Percentiles rank a stretch among this genome's conserved stretches.
Evolutionary conservation across 495 filamentous ascomycete species (phyloP).

Genomic region (Penicillium desertorum): DNA sequence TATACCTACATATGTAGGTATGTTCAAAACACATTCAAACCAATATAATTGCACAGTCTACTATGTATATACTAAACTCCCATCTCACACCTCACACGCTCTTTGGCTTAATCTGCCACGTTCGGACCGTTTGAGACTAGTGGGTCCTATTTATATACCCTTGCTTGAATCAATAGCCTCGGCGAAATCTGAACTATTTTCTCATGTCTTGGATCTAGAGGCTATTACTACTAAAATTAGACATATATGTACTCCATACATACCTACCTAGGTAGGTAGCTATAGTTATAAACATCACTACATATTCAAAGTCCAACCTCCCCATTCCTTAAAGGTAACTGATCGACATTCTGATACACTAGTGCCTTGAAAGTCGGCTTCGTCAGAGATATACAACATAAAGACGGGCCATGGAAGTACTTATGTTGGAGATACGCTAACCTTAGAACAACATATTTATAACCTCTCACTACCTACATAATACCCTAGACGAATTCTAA

Average conservation of each 20-base stretch:
- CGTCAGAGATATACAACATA: neutral
- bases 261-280: too few relatives aligned
- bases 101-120: neutral
- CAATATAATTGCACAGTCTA: neutral
- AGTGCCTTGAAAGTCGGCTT: neutral
- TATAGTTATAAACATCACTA: neutral
- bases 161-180: neutral
- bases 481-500: neutral
- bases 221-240: conserved; percentile 3
- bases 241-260: neutral
- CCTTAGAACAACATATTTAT: neutral
- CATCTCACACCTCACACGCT: neutral
- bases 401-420: neutral
- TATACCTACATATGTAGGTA: too few relatives aligned
- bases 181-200: neutral
- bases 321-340: neutral
- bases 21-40: too few relatives aligned
- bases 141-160: conserved; percentile 5
- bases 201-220: neutral
- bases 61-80: neutral
- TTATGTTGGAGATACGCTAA: too few relatives aligned
- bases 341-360: neutral
- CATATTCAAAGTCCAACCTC: neutral
- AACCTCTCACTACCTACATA: neutral
- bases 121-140: neutral